These are phyloP conservation scores for Tylopilus subfusipes DNA, from an alignment of 768 basidiomycete species.

Conservation along the genomic window DNA sequence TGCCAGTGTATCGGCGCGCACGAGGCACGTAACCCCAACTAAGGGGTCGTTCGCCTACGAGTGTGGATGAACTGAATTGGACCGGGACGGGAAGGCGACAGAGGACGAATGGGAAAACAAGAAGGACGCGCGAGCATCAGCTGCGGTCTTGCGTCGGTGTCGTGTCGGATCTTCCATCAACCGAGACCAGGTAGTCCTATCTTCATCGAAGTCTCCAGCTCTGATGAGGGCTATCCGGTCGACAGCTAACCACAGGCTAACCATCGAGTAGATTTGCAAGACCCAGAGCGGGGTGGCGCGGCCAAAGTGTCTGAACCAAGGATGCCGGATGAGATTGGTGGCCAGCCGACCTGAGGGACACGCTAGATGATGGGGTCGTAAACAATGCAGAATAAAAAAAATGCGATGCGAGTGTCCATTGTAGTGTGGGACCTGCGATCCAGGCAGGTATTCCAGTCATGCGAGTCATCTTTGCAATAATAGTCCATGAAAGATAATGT, in stretches of 20 bases:
- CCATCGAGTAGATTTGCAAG: slow-evolving; percentile 25
- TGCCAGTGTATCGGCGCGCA: slow-evolving; percentile 71
- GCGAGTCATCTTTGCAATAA: slow-evolving; percentile 38
- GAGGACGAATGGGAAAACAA: slow-evolving; percentile 40
- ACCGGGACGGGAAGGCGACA: slow-evolving; percentile 43
- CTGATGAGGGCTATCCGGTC: slow-evolving; percentile 11
- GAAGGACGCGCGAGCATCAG: slow-evolving; percentile 46
- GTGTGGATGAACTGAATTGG: slow-evolving; percentile 51
- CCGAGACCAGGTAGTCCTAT: slow-evolving; percentile 49
- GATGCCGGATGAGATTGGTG: slow-evolving; percentile 10
- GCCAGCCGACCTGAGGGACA: slow-evolving; percentile 25
- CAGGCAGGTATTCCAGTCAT: slow-evolving; percentile 53
- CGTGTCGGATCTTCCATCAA: slow-evolving; percentile 52
- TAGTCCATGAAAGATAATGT: slow-evolving; percentile 38
- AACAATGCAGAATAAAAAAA: slow-evolving; percentile 41
- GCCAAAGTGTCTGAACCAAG: slow-evolving; percentile 42
- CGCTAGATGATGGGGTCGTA: slow-evolving; percentile 31
- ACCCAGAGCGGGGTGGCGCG: slow-evolving; percentile 47
- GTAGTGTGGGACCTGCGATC: slow-evolving; percentile 55
- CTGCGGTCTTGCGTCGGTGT: slow-evolving; percentile 70
- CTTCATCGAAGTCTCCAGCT: slow-evolving; percentile 43
- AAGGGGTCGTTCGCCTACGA: slow-evolving; percentile 80
- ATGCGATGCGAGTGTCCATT: slow-evolving; percentile 40
- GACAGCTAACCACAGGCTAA: slow-evolving; percentile 41
- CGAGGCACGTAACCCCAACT: slow-evolving; percentile 76